Evolutionary conservation across 805 yeast species (phyloP).

Genomic region (Metschnikowia vanudenii): DNA sequence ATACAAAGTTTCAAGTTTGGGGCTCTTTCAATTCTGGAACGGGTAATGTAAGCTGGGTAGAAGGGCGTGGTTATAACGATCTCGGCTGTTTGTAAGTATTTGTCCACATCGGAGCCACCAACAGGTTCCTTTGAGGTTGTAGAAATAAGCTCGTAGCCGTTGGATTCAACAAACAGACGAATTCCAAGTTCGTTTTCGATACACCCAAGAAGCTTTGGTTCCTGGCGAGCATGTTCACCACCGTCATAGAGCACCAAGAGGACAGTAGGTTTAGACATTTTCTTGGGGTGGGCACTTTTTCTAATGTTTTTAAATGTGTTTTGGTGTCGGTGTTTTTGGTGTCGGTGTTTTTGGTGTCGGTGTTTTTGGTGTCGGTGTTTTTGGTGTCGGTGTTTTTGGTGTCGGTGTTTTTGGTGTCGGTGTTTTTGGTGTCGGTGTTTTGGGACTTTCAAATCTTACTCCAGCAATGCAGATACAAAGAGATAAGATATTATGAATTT

Average conservation of each 20-base stretch:
- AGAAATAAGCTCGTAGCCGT: conserved; percentile 66
- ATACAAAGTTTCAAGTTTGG: conserved; percentile 66
- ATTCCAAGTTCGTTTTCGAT: conserved; percentile 76
- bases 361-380: no score
- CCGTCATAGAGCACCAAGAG: conserved; percentile 60
- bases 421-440: no score
- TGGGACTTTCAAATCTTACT: neutral
- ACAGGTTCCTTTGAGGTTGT: conserved; percentile 70
- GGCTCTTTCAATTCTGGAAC: conserved; percentile 65
- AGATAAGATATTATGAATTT: no score
- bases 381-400: no score
- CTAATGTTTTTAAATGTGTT: neutral
- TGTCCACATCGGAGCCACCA: conserved; percentile 55
- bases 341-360: no score
- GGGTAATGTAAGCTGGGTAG: conserved; percentile 74
- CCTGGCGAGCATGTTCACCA: conserved; percentile 56
- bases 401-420: no score
- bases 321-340: no score
- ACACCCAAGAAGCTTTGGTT: conserved; percentile 62
- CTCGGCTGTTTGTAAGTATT: conserved; percentile 68
- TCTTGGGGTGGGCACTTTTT: no score
- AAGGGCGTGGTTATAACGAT: conserved; percentile 79
- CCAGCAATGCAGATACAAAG: no score
- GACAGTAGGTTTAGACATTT: conserved; percentile 34
- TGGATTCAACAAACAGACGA: conserved; percentile 56